Evolutionary conservation across 208 protist genomes (phyloP).

Genomic region (Leishmania turanica): DNA sequence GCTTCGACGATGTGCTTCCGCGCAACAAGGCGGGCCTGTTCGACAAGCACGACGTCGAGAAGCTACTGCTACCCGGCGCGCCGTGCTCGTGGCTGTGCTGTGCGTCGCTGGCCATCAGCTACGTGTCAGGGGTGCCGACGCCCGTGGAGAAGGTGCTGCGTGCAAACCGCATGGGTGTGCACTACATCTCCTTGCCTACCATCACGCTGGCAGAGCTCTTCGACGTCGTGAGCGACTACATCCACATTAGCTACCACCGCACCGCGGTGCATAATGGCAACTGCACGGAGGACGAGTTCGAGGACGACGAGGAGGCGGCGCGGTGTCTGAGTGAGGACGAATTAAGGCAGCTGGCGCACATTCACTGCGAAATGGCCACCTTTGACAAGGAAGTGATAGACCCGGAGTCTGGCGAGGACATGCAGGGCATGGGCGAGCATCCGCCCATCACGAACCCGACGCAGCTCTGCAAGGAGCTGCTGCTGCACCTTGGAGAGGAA

Average conservation of each 20-base stretch:
- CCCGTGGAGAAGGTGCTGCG: conserved; percentile 83
- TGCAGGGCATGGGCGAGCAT: conserved; percentile 72
- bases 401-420: conserved; percentile 38
- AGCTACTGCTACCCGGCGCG: conserved; percentile 48
- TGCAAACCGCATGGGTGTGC: conserved; percentile 78
- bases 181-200: conserved; percentile 78
- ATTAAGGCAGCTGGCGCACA: conserved; percentile 35
- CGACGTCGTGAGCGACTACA: conserved; percentile 82
- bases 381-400: conserved; percentile 79
- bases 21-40: conserved; percentile 24
- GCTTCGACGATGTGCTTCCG: conserved; percentile 40
- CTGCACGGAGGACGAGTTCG: conserved; percentile 46
- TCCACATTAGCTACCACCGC: conserved; percentile 67
- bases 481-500: conserved; percentile 49
- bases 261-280: conserved; percentile 18
- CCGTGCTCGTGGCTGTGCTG: conserved; percentile 86
- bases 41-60: conserved; percentile 43
- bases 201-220: conserved; percentile 87
- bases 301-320: conserved; percentile 55
- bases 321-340: conserved; percentile 43
- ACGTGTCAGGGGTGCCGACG: conserved; percentile 66
- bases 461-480: conserved; percentile 85
- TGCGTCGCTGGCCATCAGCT: conserved; percentile 77
- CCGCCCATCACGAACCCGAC: conserved; percentile 68
- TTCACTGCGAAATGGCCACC: conserved; percentile 87